Evolutionary conservation across 208 protist genomes (phyloP).

Genomic region (Acanthamoeba divionensis): DNA sequence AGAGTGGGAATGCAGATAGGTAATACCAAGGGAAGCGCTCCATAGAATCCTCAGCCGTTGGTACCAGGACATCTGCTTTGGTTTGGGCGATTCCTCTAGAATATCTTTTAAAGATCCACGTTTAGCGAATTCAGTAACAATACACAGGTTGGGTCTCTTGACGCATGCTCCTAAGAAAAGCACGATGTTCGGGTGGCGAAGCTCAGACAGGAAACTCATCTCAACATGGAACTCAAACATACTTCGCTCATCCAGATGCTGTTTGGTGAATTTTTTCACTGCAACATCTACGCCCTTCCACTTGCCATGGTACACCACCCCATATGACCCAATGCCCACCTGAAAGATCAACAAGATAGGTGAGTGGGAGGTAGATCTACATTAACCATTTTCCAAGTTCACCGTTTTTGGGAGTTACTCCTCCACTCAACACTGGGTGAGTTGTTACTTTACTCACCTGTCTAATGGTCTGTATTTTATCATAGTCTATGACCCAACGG

Average conservation of each 20-base stretch:
- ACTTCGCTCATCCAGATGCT: not conserved
- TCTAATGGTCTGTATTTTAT: not conserved
- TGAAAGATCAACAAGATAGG: not conserved
- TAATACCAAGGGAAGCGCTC: not conserved
- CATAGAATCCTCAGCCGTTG: not conserved
- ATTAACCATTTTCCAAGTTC: too few species aligned
- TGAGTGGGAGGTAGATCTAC: not conserved
- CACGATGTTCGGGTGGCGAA: slow-evolving; percentile 30
- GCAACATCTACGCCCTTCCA: slow-evolving; percentile 41
- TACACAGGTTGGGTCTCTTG: not conserved
- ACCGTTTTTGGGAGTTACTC: too few species aligned
- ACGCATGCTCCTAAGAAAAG: not conserved
- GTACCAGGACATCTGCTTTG: not conserved
- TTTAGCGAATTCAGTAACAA: slow-evolving; percentile 24
- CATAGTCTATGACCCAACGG: slow-evolving; percentile 26
- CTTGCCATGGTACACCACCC: not conserved
- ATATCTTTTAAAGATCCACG: not conserved
- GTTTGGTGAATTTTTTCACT: slow-evolving; percentile 35
- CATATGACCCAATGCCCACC: not conserved
- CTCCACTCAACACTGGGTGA: not conserved
- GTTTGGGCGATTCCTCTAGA: not conserved
- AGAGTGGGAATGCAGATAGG: not conserved
- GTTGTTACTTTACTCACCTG: not conserved
- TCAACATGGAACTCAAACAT: slow-evolving; percentile 12
- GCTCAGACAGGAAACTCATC: not conserved